A percentile compares a stretch with the other conserved stretches of the same genome.
Evolutionary conservation across 2,329 filamentous ascomycete species (phyloP).

Genomic region (Rasamsonia emersonii): DNA sequence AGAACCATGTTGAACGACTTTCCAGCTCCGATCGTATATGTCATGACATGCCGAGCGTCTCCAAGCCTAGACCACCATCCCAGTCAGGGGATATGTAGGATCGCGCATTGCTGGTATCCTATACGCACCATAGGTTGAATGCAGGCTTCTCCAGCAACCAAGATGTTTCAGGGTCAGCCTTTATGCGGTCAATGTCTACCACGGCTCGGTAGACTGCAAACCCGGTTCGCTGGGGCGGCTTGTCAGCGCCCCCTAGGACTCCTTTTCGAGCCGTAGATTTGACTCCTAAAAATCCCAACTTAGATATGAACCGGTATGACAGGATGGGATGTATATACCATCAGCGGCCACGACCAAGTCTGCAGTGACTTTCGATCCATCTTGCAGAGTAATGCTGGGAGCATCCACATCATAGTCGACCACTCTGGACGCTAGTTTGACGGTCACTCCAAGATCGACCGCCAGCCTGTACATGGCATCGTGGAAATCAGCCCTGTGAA

Average conservation of each 20-base stretch:
- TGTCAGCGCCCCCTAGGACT: constrained; percentile 34
- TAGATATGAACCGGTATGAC: background rate
- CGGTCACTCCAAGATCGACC: constrained; percentile 43
- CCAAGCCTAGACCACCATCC: constrained; percentile 24
- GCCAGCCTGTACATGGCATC: constrained; percentile 45
- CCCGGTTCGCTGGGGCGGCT: constrained; percentile 33
- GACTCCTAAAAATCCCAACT: constrained; percentile 3
- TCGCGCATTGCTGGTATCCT: background rate
- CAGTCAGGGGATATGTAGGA: constrained; percentile 32
- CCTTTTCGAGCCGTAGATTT: constrained; percentile 3
- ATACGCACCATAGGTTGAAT: constrained; percentile 31
- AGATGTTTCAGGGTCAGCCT: constrained; percentile 23
- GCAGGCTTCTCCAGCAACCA: constrained; percentile 34
- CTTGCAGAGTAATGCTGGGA: constrained; percentile 24
- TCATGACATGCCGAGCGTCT: constrained; percentile 59
- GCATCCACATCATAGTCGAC: constrained; percentile 35
- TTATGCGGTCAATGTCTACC: constrained; percentile 31
- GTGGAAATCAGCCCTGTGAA: constrained; percentile 57
- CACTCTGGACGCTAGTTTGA: constrained; percentile 44
- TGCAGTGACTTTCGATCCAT: constrained; percentile 28
- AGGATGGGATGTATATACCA: constrained; percentile 30
- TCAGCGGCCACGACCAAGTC: constrained; percentile 57
- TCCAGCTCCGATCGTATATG: constrained; percentile 47
- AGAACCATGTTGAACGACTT: constrained; percentile 58
- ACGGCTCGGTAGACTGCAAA: constrained; percentile 37